Evolutionary conservation across 2,329 filamentous ascomycete species (phyloP), one percentile per base, ranked within the genome.

Genomic region (Penicillium sp.): DNA sequence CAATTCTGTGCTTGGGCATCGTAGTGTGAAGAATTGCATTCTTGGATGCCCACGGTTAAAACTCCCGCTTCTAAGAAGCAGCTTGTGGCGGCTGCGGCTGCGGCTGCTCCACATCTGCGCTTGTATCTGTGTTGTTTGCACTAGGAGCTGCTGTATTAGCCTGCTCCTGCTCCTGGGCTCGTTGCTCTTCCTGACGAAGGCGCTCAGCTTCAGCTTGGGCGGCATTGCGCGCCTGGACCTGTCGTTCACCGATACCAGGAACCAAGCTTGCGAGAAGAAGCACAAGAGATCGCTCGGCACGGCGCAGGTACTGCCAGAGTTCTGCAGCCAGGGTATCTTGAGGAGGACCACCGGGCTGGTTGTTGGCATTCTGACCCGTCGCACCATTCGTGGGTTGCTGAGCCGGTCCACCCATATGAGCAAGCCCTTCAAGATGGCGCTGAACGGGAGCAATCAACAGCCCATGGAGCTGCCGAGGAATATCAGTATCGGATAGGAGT

Each of bases 181-280:
- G 37, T 7, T 33, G 37, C 21, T 42, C 36, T 13, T 37, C 41
- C 14, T 37, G 39, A 2, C 36, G 40, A 28, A 14, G 13, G 9
- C 35, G 30, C 41, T 61, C 54, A 11, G 57, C 56, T 43, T 60
- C 60, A 13, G 67, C 67, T 47, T 75, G 70, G 11, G 74, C 69
- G 37, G 75, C 73, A 50, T 77, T 73, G 42, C 75, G 69, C 17
- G 75, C 78, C 47, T 72, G 67, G 10, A 83, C 75, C 56, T 80
- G 77, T 6, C 77, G 67, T 56, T 83, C 80, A 0, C 80, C 79
- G 17, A 83, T 69, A 0, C 80, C 80, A 1, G 80, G 80, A 56
- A 80, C 75, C 34, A 83, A 56, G 58, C 76, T 81, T 0, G 79
- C 79, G 21, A 83, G 57, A 44, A 83, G 80, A n/a, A 83, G 64